These are phyloP conservation scores for Phycomyces blakesleeanus DNA, from an alignment of 192 early-diverging fungal genomes.

Conservation along the genomic window DNA sequence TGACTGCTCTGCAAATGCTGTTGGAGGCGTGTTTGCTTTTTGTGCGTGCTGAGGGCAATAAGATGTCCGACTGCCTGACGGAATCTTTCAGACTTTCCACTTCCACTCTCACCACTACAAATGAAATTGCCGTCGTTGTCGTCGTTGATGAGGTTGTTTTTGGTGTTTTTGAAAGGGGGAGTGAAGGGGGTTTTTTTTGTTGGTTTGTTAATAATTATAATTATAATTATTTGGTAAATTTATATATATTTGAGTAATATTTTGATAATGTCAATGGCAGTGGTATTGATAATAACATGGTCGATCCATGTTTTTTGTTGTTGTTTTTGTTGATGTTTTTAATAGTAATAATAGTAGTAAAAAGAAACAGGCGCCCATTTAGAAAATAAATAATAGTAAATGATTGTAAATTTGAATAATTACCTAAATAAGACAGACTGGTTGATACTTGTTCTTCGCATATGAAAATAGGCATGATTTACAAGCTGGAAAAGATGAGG, in stretches of 20 bases:
- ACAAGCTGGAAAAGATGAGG: conserved; percentile 78
- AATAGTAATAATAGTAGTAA: no score
- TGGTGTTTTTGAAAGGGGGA: conserved; percentile 2
- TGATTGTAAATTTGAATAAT: conserved; percentile 8
- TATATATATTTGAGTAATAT: no score
- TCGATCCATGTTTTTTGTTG: no score
- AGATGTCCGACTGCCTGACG: conserved; percentile 62
- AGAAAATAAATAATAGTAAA: no score
- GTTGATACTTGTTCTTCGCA: conserved; percentile 70
- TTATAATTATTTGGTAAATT: no score
- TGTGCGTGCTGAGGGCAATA: conserved; percentile 63
- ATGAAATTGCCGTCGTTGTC: neutral
- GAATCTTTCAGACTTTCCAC: conserved; percentile 83
- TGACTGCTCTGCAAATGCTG: conserved; percentile 63
- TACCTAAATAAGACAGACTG: conserved; percentile 37
- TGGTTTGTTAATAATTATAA: no score
- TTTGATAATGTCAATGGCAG: no score
- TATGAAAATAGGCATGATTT: conserved; percentile 74
- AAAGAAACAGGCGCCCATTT: no score
- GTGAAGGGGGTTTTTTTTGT: conserved; percentile 2
- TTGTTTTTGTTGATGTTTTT: no score
- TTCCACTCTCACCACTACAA: conserved; percentile 78
- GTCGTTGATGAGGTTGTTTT: no score
- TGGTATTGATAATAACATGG: no score
- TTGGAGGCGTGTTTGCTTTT: conserved; percentile 64